A percentile compares a stretch with the other conserved stretches of the same genome.
phyloP scores from a whole-genome alignment of 306 rosid genomes.

The Dalbergia oliveri region DNA sequence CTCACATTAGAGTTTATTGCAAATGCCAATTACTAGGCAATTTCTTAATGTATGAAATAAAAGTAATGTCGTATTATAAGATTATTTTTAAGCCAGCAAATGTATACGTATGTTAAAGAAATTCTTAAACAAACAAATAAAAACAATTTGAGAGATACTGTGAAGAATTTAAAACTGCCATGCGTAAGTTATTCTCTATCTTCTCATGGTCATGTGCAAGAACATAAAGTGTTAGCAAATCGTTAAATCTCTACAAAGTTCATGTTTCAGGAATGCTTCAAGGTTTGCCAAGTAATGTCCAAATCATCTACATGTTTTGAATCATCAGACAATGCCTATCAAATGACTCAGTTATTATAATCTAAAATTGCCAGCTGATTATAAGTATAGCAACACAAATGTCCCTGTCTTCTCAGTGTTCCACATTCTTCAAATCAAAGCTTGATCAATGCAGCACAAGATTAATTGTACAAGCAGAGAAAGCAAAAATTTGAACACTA shows the following conservation, averaged over 20 bases:
- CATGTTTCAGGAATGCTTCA: conserved; percentile 1
- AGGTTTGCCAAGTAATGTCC: not conserved
- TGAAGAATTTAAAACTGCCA: not conserved
- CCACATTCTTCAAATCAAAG: not conserved
- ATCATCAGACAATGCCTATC: not conserved
- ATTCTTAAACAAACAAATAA: not conserved
- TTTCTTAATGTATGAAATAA: not conserved
- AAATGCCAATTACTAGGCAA: conserved; percentile 21
- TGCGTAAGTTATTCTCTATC: not conserved
- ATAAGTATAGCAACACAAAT: not conserved
- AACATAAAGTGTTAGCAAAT: conserved; percentile 1
- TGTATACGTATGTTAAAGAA: not conserved
- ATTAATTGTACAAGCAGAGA: not conserved
- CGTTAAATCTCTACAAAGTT: not conserved
- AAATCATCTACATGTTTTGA: not conserved
- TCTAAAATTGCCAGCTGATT: not conserved
- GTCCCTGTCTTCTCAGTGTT: too few species aligned
- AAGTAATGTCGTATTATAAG: not conserved
- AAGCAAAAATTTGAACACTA: conserved; percentile 3
- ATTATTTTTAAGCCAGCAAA: not conserved
- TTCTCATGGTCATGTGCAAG: not conserved
- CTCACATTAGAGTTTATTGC: conserved; percentile 3
- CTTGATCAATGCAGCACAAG: not conserved
- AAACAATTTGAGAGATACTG: conserved; percentile 14
- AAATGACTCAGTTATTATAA: not conserved